Evolutionary conservation across 139 green algal genomes (phyloP).

Genomic region (Desmodesmus armatus): DNA sequence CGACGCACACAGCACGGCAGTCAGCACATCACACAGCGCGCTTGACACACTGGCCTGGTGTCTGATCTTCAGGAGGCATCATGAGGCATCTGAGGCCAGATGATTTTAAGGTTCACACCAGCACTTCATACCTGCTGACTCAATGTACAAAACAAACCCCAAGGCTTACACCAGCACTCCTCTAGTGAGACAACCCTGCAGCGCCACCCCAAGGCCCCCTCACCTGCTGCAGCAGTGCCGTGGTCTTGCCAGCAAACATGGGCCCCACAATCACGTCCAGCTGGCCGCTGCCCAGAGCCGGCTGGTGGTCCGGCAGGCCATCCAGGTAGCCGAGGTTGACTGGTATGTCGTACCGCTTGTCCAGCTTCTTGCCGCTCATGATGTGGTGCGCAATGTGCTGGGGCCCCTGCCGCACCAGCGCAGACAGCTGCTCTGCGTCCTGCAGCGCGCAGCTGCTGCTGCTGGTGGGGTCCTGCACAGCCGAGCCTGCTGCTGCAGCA

Average conservation of each 20-base stretch:
- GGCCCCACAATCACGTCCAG: constrained; percentile 54
- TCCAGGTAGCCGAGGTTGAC: neutral
- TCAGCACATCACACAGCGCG: neutral
- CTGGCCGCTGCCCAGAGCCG: neutral
- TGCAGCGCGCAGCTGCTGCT: neutral
- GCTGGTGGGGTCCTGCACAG: too few species aligned
- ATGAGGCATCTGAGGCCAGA: too few species aligned
- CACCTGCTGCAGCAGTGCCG: constrained; percentile 34
- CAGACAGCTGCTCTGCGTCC: neutral
- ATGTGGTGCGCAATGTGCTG: neutral
- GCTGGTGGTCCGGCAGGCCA: neutral
- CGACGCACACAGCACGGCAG: neutral
- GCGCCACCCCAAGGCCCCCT: neutral
- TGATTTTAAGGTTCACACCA: too few species aligned
- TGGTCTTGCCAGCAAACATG: constrained; percentile 63
- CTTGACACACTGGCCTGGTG: neutral
- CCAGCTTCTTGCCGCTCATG: constrained; percentile 3
- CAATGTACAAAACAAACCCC: too few species aligned
- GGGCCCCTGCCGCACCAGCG: neutral
- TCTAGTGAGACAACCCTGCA: too few species aligned
- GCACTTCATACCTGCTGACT: too few species aligned
- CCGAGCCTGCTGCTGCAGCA: too few species aligned
- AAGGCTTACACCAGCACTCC: neutral
- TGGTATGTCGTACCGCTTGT: constrained; percentile 3
- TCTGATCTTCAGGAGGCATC: too few species aligned